These are phyloP conservation scores for Trichoderma sp. DNA, from an alignment of 2,329 filamentous ascomycete species.

Conservation along the genomic window DNA sequence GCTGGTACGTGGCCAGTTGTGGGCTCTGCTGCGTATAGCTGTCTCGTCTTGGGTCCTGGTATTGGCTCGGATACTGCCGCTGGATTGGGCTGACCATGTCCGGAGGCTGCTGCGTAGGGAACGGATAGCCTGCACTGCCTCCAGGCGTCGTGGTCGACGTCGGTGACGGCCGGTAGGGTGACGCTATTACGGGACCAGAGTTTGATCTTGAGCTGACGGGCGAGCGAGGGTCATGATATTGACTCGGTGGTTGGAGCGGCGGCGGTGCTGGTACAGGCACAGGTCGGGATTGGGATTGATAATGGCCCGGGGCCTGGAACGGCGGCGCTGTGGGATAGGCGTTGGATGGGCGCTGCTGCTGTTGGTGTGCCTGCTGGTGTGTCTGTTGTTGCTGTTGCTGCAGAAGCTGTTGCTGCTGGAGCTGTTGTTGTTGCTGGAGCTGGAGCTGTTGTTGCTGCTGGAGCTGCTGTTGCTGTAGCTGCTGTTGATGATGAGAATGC, in stretches of 20 bases:
- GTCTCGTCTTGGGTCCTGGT: slow-evolving; percentile 44
- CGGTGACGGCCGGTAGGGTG: slow-evolving; percentile 49
- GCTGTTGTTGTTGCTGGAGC: slow-evolving; percentile 1
- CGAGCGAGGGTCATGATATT: slow-evolving; percentile 49
- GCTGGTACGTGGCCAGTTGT: slow-evolving; percentile 25
- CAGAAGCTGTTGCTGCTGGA: neutral
- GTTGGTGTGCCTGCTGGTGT: slow-evolving; percentile 27
- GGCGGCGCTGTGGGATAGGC: slow-evolving; percentile 40
- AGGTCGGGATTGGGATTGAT: slow-evolving; percentile 35
- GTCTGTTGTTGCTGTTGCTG: slow-evolving; percentile 26
- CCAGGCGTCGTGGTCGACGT: slow-evolving; percentile 39
- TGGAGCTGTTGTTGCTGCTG: neutral
- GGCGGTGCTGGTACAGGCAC: slow-evolving; percentile 39
- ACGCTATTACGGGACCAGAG: slow-evolving; percentile 34
- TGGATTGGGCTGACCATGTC: slow-evolving; percentile 50
- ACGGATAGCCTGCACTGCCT: slow-evolving; percentile 48
- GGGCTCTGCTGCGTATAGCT: slow-evolving; percentile 47
- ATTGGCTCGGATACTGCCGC: slow-evolving; percentile 45
- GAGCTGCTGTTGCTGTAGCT: neutral
- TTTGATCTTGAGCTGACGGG: slow-evolving; percentile 41
- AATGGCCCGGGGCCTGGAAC: slow-evolving; percentile 41
- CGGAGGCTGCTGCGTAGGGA: slow-evolving; percentile 42
- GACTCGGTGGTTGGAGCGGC: slow-evolving; percentile 44
- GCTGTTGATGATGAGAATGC: neutral
- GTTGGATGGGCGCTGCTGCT: slow-evolving; percentile 32